Conservation (phyloP, 164 flowering plant species). For the Tetrastigma voinierianum region DNA sequence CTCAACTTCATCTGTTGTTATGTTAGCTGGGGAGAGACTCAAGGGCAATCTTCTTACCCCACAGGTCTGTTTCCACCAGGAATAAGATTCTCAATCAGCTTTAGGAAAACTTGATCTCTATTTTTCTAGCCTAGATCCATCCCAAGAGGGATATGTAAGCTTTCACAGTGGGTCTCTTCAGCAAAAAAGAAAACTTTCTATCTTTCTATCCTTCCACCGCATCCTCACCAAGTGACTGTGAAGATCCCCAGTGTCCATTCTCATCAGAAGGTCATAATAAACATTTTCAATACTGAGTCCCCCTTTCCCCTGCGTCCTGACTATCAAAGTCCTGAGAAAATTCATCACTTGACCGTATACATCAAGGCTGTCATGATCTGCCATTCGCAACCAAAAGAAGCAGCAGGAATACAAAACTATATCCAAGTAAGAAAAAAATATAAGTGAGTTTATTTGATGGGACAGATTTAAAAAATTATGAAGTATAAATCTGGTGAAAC, state of each 20-base stretch:
- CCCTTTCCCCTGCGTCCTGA: constrained; percentile 47
- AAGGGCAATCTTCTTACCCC: constrained; percentile 20
- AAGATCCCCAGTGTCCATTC: constrained; percentile 27
- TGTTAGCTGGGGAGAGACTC: constrained; percentile 10
- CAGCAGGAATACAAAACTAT: too few species aligned
- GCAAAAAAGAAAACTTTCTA: constrained; percentile 8
- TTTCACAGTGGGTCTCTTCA: constrained; percentile 23
- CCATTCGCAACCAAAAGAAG: constrained; percentile 34
- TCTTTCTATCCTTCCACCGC: constrained; percentile 10
- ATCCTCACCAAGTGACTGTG: constrained; percentile 9
- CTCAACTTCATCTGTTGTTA: background rate
- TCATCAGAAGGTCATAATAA: constrained; percentile 43
- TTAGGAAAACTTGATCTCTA: constrained; percentile 4
- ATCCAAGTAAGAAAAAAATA: too few species aligned
- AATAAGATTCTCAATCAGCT: constrained; percentile 21
- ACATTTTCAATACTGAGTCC: constrained; percentile 27
- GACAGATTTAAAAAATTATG: too few species aligned
- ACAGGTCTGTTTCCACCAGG: constrained; percentile 8
- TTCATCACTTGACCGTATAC: constrained; percentile 85
- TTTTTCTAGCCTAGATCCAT: constrained; percentile 4
- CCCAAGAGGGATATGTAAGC: background rate
- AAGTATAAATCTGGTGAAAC: too few species aligned
- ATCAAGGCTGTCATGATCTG: constrained; percentile 66
- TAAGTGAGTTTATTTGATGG: too few species aligned
- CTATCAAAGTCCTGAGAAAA: constrained; percentile 61